phyloP scores from a whole-genome alignment of 2,329 filamentous ascomycete genomes.

The Cladorrhinum sp. region DNA sequence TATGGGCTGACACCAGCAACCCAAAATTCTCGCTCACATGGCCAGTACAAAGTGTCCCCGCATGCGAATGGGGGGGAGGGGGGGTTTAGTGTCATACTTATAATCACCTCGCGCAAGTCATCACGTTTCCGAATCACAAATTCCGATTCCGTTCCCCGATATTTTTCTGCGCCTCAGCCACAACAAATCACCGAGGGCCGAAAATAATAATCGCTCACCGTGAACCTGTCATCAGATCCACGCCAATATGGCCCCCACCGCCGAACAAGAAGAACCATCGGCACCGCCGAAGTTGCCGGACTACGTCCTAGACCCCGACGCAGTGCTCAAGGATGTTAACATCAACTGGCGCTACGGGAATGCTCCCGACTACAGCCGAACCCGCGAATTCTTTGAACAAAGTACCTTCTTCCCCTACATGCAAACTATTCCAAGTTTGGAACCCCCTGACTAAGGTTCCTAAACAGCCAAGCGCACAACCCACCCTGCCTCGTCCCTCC shows the following conservation, averaged over 20 bases:
- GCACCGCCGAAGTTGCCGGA: conserved; percentile 43
- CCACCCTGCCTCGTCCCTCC: conserved; percentile 55
- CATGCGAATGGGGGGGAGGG: too few species aligned
- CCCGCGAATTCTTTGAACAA: conserved; percentile 55
- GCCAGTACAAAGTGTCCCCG: too few species aligned
- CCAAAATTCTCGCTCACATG: too few species aligned
- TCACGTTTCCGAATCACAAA: too few species aligned
- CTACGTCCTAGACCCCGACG: conserved; percentile 57
- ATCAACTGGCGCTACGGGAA: conserved; percentile 59
- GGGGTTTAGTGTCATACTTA: too few species aligned
- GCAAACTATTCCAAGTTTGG: too few species aligned
- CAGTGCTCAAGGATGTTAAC: conserved; percentile 50
- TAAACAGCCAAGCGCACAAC: conserved; percentile 57
- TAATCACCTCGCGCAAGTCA: too few species aligned
- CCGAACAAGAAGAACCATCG: neutral
- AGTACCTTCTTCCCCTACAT: conserved; percentile 41
- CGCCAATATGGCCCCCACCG: neutral
- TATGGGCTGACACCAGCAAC: too few species aligned
- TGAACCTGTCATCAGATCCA: neutral
- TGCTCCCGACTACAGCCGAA: conserved; percentile 63
- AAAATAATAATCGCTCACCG: neutral
- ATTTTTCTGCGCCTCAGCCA: neutral
- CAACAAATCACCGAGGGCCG: neutral
- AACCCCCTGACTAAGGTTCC: too few species aligned
- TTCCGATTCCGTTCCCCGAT: too few species aligned